phyloP scores from a whole-genome alignment of 2,329 filamentous ascomycete species.

The Cryphonectria nitschkei region DNA sequence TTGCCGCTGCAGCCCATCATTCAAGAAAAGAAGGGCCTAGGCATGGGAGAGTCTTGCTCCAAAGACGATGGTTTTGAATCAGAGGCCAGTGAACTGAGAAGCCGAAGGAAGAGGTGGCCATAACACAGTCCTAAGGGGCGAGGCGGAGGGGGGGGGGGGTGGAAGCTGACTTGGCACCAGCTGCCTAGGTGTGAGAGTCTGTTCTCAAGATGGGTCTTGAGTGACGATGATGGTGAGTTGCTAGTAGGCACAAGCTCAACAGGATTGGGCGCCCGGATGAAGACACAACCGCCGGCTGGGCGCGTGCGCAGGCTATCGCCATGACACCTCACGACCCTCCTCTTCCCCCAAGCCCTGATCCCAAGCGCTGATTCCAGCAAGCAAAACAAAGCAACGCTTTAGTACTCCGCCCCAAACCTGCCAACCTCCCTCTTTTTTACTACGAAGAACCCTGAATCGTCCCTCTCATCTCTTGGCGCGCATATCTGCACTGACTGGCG shows the following conservation, averaged over 20 bases:
- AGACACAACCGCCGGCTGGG: neutral
- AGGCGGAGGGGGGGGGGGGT: no score
- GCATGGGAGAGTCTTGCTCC: neutral
- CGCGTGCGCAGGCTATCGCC: no score
- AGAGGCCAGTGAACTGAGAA: neutral
- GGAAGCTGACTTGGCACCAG: neutral
- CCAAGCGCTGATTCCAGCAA: neutral
- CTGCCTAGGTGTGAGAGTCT: neutral
- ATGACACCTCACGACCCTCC: neutral
- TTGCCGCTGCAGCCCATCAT: neutral
- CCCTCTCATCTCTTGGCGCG: neutral
- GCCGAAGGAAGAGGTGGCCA: neutral
- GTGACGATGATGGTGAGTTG: neutral
- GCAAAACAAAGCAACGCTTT: neutral
- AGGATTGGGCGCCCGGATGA: neutral
- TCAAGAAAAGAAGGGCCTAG: neutral
- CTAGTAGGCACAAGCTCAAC: neutral
- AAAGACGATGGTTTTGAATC: neutral
- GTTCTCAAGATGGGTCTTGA: neutral
- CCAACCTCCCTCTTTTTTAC: neutral
- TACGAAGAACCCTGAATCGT: neutral
- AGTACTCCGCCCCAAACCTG: no score
- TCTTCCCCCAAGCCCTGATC: no score
- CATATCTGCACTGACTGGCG: neutral
- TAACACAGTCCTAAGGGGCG: neutral